Evolutionary conservation across 805 yeast species (phyloP), one percentile per base, ranked within the genome.

Genomic region (Nematodospora valgi): DNA sequence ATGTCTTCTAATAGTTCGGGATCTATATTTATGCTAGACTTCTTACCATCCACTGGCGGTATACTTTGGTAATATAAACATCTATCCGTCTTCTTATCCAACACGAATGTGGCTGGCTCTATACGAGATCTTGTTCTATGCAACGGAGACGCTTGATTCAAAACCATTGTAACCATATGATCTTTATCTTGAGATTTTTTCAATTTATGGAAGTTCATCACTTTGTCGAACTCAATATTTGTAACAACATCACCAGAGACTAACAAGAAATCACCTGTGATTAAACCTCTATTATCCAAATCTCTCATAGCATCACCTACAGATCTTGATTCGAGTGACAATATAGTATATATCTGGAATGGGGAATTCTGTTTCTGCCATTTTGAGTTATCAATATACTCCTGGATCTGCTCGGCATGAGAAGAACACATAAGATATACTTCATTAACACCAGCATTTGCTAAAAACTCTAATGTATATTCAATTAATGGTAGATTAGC

Each of bases 261-360:
- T 23, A 93, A 69, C 37, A 93, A 64, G 51, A 93, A 93, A 59
- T 93, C 98, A 10, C 94, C 89, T 1, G 85, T 78, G 34, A 93
- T 86, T 38, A 91, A 65, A 5, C 96, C 96, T 48, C 95, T 72
- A 41, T 86, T 81, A 58, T 93, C 98, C 39, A 93, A 66, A 54
- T 91, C 98, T 57, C 98, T 75, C 95, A 93, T 86, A 14, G 95
- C 94, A 62, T 93, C 98, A 46, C 98, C 98, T 8, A 91, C 95
- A 18, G 95, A 85, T 58, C 89, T 68, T 8, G 93, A 80, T 57
- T 91, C 96, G 31, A 87, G 77, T 16, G 94, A 78, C 70, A 85
- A 74, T 35, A 91, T 76, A 3, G 95, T 83, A 31, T 78, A 76
- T 29, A 93, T 74, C 37, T 76, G 74, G 58, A 93, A 91, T 1